Evolutionary conservation across 768 basidiomycete genomes (phyloP), one percentile per base, ranked within the genome.

Genomic region (Phylloporus sp.): DNA sequence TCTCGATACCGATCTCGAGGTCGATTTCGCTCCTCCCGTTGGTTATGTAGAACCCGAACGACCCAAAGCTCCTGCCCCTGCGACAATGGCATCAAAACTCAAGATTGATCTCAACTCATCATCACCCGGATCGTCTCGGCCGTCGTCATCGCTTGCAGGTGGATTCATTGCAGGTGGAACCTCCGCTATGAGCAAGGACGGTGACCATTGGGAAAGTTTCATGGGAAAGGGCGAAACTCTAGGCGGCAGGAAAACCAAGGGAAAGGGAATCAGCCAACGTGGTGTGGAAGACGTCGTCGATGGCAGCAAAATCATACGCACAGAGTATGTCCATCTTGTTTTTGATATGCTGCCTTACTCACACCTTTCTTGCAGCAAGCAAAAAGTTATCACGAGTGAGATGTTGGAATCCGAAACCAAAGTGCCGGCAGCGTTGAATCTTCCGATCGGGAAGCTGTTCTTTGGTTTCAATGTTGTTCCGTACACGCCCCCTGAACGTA

Each of bases 21-120:
- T 98, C 45, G 96, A 99, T 65, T 98, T 98, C 62, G 96, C 89
- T 1, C 70, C 93, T 1, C 95, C 95, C 1, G 79, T 90, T 18
- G 89, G 89, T 31, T 99, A 98, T 62, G 86, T 93, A 28, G 96
- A 98, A 64, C 96, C 96, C 2, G 86, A 92, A 55, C 79, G 86
- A 37, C 84, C 86, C 1, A 86, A 90, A 56, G 80, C 91, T 3
- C 77, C 80, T 3, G 82, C 91, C 0, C 84, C 84, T 3, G 64
- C 85, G 18, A 96, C 95, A 3, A 98, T 99, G 95, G 93, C 93
- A 3, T 87, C 86, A 24, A 98, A 97, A 69, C 79, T 98, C 44
- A 92, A 92, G 67, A 97, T 99, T 46, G 93, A 99, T 64, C 69
- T 91, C 24, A 81, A 85, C 60, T 86, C 86, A 2, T 81, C 85